Conservation (phyloP, 208 protist species). For the Crithidia sp. region DNA sequence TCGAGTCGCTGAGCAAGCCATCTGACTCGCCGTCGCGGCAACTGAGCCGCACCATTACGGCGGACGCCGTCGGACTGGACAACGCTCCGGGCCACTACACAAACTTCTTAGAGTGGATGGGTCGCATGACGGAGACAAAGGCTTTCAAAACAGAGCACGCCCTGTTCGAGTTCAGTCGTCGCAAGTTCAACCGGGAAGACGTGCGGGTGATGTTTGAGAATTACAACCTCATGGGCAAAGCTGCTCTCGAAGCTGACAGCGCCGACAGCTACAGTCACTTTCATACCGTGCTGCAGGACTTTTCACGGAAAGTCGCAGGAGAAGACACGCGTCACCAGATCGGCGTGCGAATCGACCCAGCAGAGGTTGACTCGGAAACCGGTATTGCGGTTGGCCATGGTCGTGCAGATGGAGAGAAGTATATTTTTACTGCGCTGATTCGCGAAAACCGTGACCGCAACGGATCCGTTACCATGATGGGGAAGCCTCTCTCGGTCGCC, state of each 20-base stretch:
- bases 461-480: slow-evolving; percentile 75
- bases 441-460: slow-evolving; percentile 81
- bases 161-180: slow-evolving; percentile 86
- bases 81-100: slow-evolving; percentile 90
- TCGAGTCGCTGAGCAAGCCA: slow-evolving; percentile 83
- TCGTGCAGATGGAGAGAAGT: slow-evolving; percentile 85
- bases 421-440: slow-evolving; percentile 82
- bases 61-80: slow-evolving; percentile 85
- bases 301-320: slow-evolving; percentile 86
- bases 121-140: slow-evolving; percentile 83
- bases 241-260: slow-evolving; percentile 71
- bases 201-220: slow-evolving; percentile 92
- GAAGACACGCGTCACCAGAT: slow-evolving; percentile 91
- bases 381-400: slow-evolving; percentile 86
- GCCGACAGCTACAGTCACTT: slow-evolving; percentile 92
- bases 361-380: slow-evolving; percentile 77
- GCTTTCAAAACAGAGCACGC: slow-evolving; percentile 92
- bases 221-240: slow-evolving; percentile 89
- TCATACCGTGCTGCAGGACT: slow-evolving; percentile 85
- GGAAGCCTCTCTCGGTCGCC: slow-evolving; percentile 73
- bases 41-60: slow-evolving; percentile 83
- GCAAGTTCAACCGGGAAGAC: slow-evolving; percentile 89
- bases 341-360: slow-evolving; percentile 89
- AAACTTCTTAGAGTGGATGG: slow-evolving; percentile 93
- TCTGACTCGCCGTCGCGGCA: slow-evolving; percentile 68